Evolutionary conservation across 202 grass and related monocot species (phyloP), one percentile per base, ranked within the genome.

Genomic region (Schoenoplectus tabernaemontani): DNA sequence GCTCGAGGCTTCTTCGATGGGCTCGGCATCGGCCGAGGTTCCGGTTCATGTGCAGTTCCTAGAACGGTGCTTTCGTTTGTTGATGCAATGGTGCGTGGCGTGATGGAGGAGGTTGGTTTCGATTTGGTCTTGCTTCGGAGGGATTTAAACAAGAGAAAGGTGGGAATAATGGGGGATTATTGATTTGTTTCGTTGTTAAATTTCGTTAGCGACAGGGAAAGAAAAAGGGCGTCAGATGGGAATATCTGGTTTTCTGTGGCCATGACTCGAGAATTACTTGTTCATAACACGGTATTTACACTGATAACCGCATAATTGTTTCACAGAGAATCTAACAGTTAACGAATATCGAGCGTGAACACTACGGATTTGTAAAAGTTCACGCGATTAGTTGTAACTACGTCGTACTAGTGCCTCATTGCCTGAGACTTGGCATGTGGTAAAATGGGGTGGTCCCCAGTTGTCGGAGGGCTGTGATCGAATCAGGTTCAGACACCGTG

Each of bases 1-100:
- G 82, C 38, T 5, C 63, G 78, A 9, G 78, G 42, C 89, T 91
- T 87, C 83, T 94, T 92, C 81, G 74, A 81, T 59, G 82, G 83
- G 77, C 80, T 87, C 67, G 88, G 87, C 96, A 90, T 92, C 57
- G 59, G 56, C 83, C 51, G 80, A 43, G 61, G 68, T 60, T 80
- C 88, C 51, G 44, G 83, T 82, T 86, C 89, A 93, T 93, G 81
- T 76, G 73, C 82, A 57, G 54, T 39, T 71, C 51, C 37, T 61
- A n/a, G n/a, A n/a, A n/a, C n/a, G n/a, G n/a, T n/a, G n/a, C n/a
- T n/a, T n/a, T n/a, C n/a, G n/a, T n/a, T n/a, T n/a, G n/a, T n/a
- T 64, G 57, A 60, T 46, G n/a, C n/a, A n/a, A n/a, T n/a, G n/a
- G n/a, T n/a, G n/a, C n/a, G n/a, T n/a, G n/a, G 54, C 43, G 58